Percentiles rank a stretch among this genome's conserved stretches.
Conservation (phyloP, 192 early-diverging fungal genomes). For the Chytriomyces confervae region DNA sequence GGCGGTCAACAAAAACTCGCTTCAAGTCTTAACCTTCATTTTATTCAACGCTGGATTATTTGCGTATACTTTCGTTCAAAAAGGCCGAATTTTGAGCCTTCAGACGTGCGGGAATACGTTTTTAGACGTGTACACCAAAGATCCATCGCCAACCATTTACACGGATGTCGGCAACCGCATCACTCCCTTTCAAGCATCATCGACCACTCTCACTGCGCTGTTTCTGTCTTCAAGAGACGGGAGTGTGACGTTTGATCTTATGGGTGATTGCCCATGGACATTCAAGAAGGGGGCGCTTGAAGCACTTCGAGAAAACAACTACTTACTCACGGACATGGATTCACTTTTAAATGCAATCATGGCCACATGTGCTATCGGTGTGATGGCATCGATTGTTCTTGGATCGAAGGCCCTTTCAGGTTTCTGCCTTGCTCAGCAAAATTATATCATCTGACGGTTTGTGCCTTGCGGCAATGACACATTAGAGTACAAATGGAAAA, state of each 20-base stretch:
- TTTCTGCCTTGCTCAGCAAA: background rate
- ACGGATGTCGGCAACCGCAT: background rate
- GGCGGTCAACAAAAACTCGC: constrained; percentile 32
- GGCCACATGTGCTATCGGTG: background rate
- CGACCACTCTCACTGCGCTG: background rate
- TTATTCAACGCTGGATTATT: constrained; percentile 11
- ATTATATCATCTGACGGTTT: too few species aligned
- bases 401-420: constrained; percentile 14
- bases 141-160: constrained; percentile 17
- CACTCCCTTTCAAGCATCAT: constrained; percentile 12
- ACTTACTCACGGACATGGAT: background rate
- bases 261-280: constrained; percentile 17
- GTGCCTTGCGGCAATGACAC: too few species aligned
- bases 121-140: constrained; percentile 6
- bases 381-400: background rate
- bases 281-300: background rate
- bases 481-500: constrained; percentile 43
- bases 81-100: background rate
- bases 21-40: background rate
- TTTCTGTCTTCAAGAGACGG: constrained; percentile 12
- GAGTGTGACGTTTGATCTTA: constrained; percentile 16
- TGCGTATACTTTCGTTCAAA: constrained; percentile 12
- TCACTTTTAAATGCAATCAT: background rate
- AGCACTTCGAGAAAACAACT: background rate
- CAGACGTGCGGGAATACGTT: background rate